These are phyloP conservation scores for Leccinum pachyderme DNA, from an alignment of 1,284 basidiomycete species.

Conservation along the genomic window DNA sequence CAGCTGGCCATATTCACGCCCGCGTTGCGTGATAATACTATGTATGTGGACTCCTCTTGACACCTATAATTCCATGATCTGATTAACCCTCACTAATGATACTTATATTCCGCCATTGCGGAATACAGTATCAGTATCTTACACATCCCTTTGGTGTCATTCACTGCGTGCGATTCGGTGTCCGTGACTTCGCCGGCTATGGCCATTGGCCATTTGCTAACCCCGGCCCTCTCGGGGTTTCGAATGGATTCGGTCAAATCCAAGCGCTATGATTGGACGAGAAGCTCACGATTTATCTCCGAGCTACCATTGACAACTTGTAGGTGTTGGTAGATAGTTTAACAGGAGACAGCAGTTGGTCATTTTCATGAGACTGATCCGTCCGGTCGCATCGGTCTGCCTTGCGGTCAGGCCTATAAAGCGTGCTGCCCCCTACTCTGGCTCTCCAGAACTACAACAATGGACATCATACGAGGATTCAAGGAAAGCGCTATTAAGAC, in stretches of 20 bases:
- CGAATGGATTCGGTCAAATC: neutral
- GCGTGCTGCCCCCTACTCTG: neutral
- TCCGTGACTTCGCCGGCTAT: neutral
- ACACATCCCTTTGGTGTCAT: too few species aligned
- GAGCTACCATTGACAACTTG: neutral
- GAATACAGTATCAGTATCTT: too few species aligned
- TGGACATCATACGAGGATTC: slow-evolving; percentile 35
- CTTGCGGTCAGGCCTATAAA: neutral
- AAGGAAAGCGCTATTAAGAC: slow-evolving; percentile 33
- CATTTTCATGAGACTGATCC: neutral
- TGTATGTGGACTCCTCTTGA: too few species aligned
- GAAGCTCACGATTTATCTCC: neutral
- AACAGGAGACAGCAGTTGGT: neutral
- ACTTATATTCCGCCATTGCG: too few species aligned
- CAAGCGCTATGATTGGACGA: neutral
- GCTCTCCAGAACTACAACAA: slow-evolving; percentile 5
- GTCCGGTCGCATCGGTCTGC: neutral
- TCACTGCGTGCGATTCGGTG: neutral
- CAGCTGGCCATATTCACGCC: too few species aligned
- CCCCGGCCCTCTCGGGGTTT: neutral
- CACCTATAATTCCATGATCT: too few species aligned
- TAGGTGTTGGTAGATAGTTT: neutral
- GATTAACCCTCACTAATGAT: too few species aligned
- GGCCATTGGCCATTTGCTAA: neutral
- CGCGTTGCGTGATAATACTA: too few species aligned